These are phyloP conservation scores for Toxoplasma gondii DNA, from an alignment of 169 alveolate species.

Conservation along the genomic window DNA sequence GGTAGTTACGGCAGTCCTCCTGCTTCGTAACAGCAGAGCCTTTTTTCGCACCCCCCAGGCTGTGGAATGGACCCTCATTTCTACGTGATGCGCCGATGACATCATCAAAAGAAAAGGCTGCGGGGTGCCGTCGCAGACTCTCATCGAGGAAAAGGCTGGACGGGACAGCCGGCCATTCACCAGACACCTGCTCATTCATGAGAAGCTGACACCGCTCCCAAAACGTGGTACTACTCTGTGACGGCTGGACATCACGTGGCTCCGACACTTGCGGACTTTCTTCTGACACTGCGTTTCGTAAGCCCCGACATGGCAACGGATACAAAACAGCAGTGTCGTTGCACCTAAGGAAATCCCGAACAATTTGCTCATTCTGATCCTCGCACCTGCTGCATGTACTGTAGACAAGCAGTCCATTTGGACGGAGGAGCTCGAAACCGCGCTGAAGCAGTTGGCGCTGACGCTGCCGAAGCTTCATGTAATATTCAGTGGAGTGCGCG, in stretches of 20 bases:
- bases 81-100: too few species aligned
- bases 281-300: background rate
- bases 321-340: constrained; percentile 31
- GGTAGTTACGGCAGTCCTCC: background rate
- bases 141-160: background rate
- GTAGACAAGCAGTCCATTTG: constrained; percentile 73
- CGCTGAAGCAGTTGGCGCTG: constrained; percentile 39
- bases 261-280: background rate
- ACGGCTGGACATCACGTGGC: too few species aligned
- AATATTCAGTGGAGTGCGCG: background rate
- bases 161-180: constrained; percentile 27
- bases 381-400: constrained; percentile 74
- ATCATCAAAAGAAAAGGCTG: background rate
- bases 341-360: constrained; percentile 50
- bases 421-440: constrained; percentile 23
- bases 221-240: background rate
- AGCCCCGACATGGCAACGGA: constrained; percentile 26
- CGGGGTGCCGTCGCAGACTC: constrained; percentile 8
- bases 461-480: background rate
- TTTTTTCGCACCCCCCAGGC: background rate
- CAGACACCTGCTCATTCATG: background rate
- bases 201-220: background rate
- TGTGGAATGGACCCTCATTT: too few species aligned
- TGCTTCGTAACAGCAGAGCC: background rate
- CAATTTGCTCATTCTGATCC: constrained; percentile 74